Percentiles rank a stretch among this genome's conserved stretches.
phyloP scores from a whole-genome alignment of 345 rosid genomes.

The Reutealis trisperma region DNA sequence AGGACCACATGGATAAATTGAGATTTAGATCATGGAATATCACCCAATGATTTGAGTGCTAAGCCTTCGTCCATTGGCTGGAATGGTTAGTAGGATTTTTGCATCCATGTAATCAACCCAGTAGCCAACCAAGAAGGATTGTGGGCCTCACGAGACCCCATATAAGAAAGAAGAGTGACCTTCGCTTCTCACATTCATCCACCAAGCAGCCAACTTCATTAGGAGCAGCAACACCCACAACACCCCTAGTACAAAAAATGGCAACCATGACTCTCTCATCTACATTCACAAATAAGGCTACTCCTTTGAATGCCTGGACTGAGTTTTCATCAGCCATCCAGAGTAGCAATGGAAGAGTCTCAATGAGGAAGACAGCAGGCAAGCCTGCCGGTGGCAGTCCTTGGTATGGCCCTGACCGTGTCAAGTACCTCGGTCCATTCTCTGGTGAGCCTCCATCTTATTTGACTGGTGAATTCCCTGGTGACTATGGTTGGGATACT shows the following conservation, averaged over 20 bases:
- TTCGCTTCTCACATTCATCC: neutral
- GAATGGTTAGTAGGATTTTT: neutral
- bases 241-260: slow-evolving; percentile 7
- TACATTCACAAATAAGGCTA: slow-evolving; percentile 31
- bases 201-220: neutral
- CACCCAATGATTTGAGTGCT: neutral
- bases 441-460: slow-evolving; percentile 48
- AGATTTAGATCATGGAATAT: too few species aligned
- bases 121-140: slow-evolving; percentile 24
- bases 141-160: slow-evolving; percentile 29
- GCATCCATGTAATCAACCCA: slow-evolving; percentile 9
- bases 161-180: slow-evolving; percentile 3
- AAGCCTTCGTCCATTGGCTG: neutral
- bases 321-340: slow-evolving; percentile 7
- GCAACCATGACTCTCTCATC: slow-evolving; percentile 33
- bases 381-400: slow-evolving; percentile 46
- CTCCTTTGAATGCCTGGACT: slow-evolving; percentile 20
- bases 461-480: slow-evolving; percentile 48
- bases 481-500: slow-evolving; percentile 64
- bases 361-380: slow-evolving; percentile 33
- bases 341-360: slow-evolving; percentile 18
- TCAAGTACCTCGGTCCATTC: slow-evolving; percentile 51
- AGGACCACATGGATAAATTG: neutral
- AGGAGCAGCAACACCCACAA: too few species aligned
- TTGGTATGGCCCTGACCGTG: slow-evolving; percentile 49